Conservation (phyloP, 2,329 filamentous ascomycete species). For the Ceratocystis smalleyi region DNA sequence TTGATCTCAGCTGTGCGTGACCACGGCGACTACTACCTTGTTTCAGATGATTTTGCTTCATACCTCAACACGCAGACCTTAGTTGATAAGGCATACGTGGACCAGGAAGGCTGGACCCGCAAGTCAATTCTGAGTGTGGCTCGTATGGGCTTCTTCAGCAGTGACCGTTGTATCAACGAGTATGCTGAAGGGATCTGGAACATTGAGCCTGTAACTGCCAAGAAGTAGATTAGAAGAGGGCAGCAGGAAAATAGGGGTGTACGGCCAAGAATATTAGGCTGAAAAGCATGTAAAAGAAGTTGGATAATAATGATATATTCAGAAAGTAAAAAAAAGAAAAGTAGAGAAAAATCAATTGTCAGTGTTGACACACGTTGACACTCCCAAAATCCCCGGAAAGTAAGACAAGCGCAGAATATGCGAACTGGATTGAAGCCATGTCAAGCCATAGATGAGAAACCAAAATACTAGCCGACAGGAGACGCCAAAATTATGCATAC, state of each 20-base stretch:
- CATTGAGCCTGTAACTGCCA: conserved; percentile 52
- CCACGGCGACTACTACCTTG: conserved; percentile 93
- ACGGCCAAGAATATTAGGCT: background rate
- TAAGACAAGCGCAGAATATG: background rate
- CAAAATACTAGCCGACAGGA: background rate
- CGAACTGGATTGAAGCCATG: background rate
- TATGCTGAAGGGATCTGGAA: conserved; percentile 98
- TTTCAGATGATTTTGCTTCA: conserved; percentile 92
- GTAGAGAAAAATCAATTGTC: background rate
- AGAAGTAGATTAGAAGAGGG: background rate
- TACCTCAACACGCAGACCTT: conserved; percentile 83
- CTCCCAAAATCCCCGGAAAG: background rate
- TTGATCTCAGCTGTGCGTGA: conserved; percentile 74
- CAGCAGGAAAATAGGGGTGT: background rate
- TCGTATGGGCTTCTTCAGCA: conserved; percentile 95
- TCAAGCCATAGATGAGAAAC: background rate
- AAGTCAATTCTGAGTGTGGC: conserved; percentile 82
- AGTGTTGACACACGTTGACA: background rate
- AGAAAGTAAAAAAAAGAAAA: background rate
- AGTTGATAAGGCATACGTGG: conserved; percentile 80
- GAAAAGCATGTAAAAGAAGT: background rate
- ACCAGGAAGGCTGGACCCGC: conserved; percentile 82
- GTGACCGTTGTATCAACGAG: conserved; percentile 88
- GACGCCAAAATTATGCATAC: conserved; percentile 6
- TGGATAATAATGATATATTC: conserved; percentile 1